phyloP scores from a whole-genome alignment of 805 yeast species.

The Yamadazyma laniorum region DNA sequence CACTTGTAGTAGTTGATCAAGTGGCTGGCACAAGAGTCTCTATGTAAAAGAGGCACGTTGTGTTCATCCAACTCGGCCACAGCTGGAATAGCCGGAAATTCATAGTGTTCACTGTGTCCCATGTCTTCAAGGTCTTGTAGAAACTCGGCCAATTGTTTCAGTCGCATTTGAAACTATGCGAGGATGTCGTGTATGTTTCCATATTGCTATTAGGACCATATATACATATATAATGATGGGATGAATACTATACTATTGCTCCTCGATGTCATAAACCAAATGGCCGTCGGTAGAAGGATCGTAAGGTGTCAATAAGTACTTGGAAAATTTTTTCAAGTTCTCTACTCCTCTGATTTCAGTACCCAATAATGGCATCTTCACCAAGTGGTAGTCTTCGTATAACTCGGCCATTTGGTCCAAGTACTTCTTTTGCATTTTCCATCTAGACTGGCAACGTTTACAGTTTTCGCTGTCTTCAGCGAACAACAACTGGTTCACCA shows the following conservation, averaged over 20 bases:
- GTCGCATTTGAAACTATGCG: slow-evolving; percentile 6
- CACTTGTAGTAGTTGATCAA: slow-evolving; percentile 43
- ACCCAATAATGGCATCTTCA: slow-evolving; percentile 93
- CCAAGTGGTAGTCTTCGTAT: slow-evolving; percentile 95
- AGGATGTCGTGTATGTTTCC: neutral
- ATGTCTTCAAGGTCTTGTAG: neutral
- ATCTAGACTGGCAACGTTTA: slow-evolving; percentile 86
- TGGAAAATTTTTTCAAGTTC: slow-evolving; percentile 79
- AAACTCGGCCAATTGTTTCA: slow-evolving; percentile 6
- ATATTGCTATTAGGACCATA: too few relatives aligned
- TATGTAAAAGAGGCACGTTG: slow-evolving; percentile 42
- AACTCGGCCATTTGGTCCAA: slow-evolving; percentile 93
- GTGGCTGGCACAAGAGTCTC: slow-evolving; percentile 46
- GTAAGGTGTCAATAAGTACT: slow-evolving; percentile 75
- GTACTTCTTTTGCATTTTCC: slow-evolving; percentile 95
- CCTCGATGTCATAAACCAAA: slow-evolving; percentile 54
- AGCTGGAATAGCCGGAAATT: slow-evolving; percentile 10
- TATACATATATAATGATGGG: neutral
- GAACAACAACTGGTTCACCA: slow-evolving; percentile 88
- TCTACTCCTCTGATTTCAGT: slow-evolving; percentile 92
- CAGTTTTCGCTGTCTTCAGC: slow-evolving; percentile 79
- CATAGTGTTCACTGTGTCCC: slow-evolving; percentile 9
- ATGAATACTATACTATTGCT: slow-evolving; percentile 27
- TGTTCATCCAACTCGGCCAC: slow-evolving; percentile 37
- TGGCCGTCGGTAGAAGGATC: slow-evolving; percentile 61